Percentiles rank a stretch among this genome's conserved stretches.
These are phyloP conservation scores for Blastobotrys petasosporus DNA, from an alignment of 1,139 yeast genomes.

Conservation along the genomic window DNA sequence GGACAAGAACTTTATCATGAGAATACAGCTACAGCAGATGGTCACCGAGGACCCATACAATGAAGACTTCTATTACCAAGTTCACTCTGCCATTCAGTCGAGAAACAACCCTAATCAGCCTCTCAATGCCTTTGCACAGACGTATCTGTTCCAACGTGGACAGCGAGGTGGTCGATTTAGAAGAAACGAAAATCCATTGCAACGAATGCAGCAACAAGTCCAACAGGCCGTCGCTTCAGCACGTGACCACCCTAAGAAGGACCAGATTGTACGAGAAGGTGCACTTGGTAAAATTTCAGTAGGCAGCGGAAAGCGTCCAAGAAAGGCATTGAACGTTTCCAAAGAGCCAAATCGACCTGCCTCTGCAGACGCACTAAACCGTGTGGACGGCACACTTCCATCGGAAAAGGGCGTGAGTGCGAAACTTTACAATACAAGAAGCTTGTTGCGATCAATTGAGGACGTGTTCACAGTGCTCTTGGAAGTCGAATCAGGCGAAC, in stretches of 20 bases:
- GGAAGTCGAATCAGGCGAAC: constrained; percentile 75
- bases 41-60: constrained; percentile 96
- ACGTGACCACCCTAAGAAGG: constrained; percentile 76
- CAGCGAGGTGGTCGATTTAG: constrained; percentile 77
- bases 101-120: constrained; percentile 43
- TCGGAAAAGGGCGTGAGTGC: not conserved
- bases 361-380: not conserved
- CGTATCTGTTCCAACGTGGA: constrained; percentile 91
- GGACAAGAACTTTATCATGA: constrained; percentile 90
- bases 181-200: constrained; percentile 81
- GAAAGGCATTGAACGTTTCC: constrained; percentile 72
- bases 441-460: constrained; percentile 47
- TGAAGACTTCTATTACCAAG: constrained; percentile 95
- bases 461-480: constrained; percentile 71
- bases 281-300: constrained; percentile 85
- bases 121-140: constrained; percentile 73
- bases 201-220: constrained; percentile 97
- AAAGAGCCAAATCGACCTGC: constrained; percentile 50
- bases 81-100: constrained; percentile 77
- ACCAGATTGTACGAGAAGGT: constrained; percentile 72
- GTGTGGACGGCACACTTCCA: not conserved
- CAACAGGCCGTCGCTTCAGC: constrained; percentile 95
- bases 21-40: constrained; percentile 90
- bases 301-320: constrained; percentile 79
- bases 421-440: constrained; percentile 9